phyloP scores from a whole-genome alignment of 78 protist genomes.

The Guillardia theta region DNA sequence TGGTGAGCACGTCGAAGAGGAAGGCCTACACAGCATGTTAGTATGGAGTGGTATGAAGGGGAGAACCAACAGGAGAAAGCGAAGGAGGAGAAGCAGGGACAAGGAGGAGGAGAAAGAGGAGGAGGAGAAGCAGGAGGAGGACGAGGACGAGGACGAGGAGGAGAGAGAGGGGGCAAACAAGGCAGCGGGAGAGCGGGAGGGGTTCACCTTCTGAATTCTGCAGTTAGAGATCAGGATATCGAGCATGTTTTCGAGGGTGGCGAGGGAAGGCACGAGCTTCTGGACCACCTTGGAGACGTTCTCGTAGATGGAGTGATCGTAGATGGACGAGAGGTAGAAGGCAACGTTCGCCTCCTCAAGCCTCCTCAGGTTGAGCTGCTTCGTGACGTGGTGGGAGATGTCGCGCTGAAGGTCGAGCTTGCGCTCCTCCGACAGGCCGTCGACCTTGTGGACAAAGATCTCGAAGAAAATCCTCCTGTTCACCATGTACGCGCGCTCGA shows the following conservation, averaged over 20 bases:
- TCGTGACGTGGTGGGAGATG: slow-evolving; percentile 76
- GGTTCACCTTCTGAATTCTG: neutral
- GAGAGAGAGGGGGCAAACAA: neutral
- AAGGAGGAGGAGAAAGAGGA: neutral
- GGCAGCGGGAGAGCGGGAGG: neutral
- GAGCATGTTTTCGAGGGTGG: slow-evolving; percentile 87
- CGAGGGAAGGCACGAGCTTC: slow-evolving; percentile 90
- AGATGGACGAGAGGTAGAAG: slow-evolving; percentile 92
- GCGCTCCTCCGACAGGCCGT: neutral
- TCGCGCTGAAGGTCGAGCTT: slow-evolving; percentile 78
- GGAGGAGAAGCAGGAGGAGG: neutral
- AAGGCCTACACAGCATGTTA: slow-evolving; percentile 75
- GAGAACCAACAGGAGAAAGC: neutral
- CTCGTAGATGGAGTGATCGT: slow-evolving; percentile 95
- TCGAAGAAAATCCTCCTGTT: slow-evolving; percentile 84
- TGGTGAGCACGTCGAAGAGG: slow-evolving; percentile 88
- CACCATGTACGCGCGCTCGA: slow-evolving; percentile 41
- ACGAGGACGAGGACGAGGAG: neutral
- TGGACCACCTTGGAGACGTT: slow-evolving; percentile 92
- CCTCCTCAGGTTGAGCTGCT: slow-evolving; percentile 59
- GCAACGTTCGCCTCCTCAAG: slow-evolving; percentile 67
- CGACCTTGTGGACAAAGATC: slow-evolving; percentile 93
- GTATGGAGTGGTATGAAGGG: neutral
- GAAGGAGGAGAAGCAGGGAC: neutral
- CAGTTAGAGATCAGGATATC: slow-evolving; percentile 74